Percentiles rank a stretch among this genome's conserved stretches.
Conservation (phyloP, 1,284 basidiomycete species). For the Malassezia slooffiae region DNA sequence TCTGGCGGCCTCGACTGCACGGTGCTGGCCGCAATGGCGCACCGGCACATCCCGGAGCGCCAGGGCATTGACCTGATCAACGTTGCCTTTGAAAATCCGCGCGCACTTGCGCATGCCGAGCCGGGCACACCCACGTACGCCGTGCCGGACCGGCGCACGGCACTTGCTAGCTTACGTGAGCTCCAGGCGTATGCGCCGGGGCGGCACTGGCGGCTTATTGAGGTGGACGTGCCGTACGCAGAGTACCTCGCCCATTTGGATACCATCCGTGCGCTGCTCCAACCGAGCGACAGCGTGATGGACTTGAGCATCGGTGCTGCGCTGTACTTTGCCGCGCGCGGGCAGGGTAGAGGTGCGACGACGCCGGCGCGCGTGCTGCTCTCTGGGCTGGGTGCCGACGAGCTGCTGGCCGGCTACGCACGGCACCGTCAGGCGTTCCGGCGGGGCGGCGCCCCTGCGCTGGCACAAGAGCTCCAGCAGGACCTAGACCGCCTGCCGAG, state of each 20-base stretch:
- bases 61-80: constrained; percentile 81
- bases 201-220: constrained; percentile 81
- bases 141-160: constrained; percentile 80
- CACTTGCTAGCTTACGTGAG: constrained; percentile 64
- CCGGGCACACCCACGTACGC: too few relatives aligned
- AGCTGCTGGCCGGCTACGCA: constrained; percentile 85
- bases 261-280: constrained; percentile 19
- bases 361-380: constrained; percentile 72
- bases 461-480: constrained; percentile 76
- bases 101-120: constrained; percentile 50
- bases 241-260: constrained; percentile 49
- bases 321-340: constrained; percentile 79
- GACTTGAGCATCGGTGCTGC: constrained; percentile 75
- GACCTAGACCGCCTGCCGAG: constrained; percentile 81
- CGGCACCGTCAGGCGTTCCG: constrained; percentile 69
- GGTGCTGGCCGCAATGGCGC: constrained; percentile 65
- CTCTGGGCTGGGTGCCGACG: constrained; percentile 88
- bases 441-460: constrained; percentile 44
- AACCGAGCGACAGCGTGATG: constrained; percentile 30
- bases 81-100: constrained; percentile 88
- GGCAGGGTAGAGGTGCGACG: too few relatives aligned
- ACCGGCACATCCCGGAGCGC: constrained; percentile 52
- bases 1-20: constrained; percentile 93
- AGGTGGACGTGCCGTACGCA: constrained; percentile 70
- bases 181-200: constrained; percentile 60